Evolutionary conservation across 768 basidiomycete genomes (phyloP).

Genomic region (Pulveroboletus sp.): DNA sequence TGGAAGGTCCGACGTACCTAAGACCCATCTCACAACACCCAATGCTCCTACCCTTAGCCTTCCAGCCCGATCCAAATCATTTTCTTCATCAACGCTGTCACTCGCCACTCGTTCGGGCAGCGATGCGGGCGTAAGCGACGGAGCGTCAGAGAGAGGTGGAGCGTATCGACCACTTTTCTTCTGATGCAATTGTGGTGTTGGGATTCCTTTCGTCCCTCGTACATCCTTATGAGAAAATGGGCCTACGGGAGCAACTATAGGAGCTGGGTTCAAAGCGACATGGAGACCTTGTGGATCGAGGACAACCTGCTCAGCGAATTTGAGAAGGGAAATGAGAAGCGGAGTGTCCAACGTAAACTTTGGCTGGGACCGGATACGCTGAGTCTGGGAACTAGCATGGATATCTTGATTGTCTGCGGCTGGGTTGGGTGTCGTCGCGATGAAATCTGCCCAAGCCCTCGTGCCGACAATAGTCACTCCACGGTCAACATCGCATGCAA

Average conservation of each 20-base stretch:
- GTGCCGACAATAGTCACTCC: constrained; percentile 47
- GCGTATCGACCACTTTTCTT: constrained; percentile 30
- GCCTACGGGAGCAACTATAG: constrained; percentile 30
- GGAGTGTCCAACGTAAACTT: constrained; percentile 31
- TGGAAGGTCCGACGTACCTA: constrained; percentile 42
- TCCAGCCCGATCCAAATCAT: constrained; percentile 61
- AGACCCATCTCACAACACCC: constrained; percentile 57
- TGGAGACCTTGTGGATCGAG: constrained; percentile 62
- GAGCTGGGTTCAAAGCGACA: constrained; percentile 56
- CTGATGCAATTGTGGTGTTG: constrained; percentile 25
- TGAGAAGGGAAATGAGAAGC: constrained; percentile 36
- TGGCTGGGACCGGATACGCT: neutral
- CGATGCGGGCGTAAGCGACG: constrained; percentile 19
- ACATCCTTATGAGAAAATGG: constrained; percentile 1
- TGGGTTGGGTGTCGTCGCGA: constrained; percentile 11
- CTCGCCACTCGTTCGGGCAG: constrained; percentile 15
- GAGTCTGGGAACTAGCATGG: neutral
- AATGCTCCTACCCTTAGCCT: constrained; percentile 66
- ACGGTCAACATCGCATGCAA: constrained; percentile 68
- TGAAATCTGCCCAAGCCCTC: constrained; percentile 49
- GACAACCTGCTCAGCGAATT: constrained; percentile 50
- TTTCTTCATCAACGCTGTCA: constrained; percentile 52
- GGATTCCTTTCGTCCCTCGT: constrained; percentile 18
- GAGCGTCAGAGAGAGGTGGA: constrained; percentile 32
- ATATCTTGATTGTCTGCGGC: constrained; percentile 3